Evolutionary conservation across 495 filamentous ascomycete genomes (phyloP).

Genomic region (Penicillium atrosanguineum): DNA sequence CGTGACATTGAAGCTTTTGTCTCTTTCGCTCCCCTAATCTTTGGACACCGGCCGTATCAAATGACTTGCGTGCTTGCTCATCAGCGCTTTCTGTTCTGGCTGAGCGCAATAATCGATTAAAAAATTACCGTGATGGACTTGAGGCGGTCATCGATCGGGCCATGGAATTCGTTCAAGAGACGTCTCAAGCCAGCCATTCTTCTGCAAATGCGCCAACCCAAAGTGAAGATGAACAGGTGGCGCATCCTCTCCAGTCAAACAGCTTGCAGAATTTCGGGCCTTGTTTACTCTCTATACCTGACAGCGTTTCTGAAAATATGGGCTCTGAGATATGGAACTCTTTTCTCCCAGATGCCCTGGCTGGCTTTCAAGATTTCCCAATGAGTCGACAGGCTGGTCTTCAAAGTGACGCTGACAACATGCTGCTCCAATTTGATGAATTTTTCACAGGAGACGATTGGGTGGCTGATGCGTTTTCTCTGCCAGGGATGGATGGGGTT

Average conservation of each 20-base stretch:
- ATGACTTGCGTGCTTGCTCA: slow-evolving; percentile 43
- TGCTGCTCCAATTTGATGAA: not conserved
- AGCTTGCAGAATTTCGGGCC: no score
- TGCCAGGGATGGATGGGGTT: no score
- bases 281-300: no score
- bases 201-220: not conserved
- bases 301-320: no score
- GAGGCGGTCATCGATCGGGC: slow-evolving; percentile 39
- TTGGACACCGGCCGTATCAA: slow-evolving; percentile 38
- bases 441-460: slow-evolving; percentile 19
- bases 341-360: no score
- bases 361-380: slow-evolving; percentile 1
- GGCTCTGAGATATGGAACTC: no score
- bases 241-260: no score
- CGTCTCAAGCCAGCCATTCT: not conserved
- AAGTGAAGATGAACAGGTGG: no score
- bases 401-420: not conserved
- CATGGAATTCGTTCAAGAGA: slow-evolving; percentile 29
- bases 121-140: slow-evolving; percentile 42
- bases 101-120: slow-evolving; percentile 36
- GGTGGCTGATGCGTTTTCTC: slow-evolving; percentile 8
- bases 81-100: slow-evolving; percentile 43
- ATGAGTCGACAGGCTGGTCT: not conserved
- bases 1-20: slow-evolving; percentile 17
- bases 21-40: slow-evolving; percentile 27